Conservation (phyloP, 768 basidiomycete species). For the Auricularia auricula-judae region DNA sequence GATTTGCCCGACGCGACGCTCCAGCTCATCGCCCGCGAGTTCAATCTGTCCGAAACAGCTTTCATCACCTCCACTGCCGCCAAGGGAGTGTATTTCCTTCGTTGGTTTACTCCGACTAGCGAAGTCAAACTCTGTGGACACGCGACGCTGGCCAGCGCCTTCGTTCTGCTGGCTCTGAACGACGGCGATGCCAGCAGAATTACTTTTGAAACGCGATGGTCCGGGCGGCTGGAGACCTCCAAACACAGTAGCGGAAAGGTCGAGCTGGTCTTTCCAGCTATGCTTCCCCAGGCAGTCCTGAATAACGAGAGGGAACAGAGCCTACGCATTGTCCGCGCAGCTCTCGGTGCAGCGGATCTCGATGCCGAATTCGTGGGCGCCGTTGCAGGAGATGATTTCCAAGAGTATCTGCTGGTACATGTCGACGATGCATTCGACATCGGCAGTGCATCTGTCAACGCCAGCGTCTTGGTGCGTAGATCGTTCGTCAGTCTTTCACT, state of each 20-base stretch:
- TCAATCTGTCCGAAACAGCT: constrained; percentile 20
- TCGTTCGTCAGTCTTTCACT: too few species aligned
- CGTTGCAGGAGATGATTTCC: not conserved
- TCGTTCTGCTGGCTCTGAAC: constrained; percentile 4
- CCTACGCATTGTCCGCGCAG: too few species aligned
- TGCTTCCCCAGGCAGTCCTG: too few species aligned
- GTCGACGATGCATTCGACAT: not conserved
- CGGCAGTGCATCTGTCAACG: not conserved
- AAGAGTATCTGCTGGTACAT: not conserved
- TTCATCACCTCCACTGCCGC: too few species aligned
- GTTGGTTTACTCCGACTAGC: constrained; percentile 24
- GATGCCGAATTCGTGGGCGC: too few species aligned
- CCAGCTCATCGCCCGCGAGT: constrained; percentile 26
- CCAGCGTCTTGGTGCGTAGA: not conserved
- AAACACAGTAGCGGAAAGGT: too few species aligned
- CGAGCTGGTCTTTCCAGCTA: too few species aligned
- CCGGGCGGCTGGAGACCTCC: too few species aligned
- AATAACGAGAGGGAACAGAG: too few species aligned
- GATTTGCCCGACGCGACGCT: constrained; percentile 18
- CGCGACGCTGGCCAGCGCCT: constrained; percentile 33
- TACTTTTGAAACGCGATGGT: too few species aligned
- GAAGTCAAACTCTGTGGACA: constrained; percentile 33
- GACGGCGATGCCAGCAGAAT: too few species aligned
- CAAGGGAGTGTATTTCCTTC: constrained; percentile 20
- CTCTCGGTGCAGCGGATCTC: too few species aligned